Base-by-base conservation (phyloP, 1,284 basidiomycete species). In the Microbotryum violaceum region DNA sequence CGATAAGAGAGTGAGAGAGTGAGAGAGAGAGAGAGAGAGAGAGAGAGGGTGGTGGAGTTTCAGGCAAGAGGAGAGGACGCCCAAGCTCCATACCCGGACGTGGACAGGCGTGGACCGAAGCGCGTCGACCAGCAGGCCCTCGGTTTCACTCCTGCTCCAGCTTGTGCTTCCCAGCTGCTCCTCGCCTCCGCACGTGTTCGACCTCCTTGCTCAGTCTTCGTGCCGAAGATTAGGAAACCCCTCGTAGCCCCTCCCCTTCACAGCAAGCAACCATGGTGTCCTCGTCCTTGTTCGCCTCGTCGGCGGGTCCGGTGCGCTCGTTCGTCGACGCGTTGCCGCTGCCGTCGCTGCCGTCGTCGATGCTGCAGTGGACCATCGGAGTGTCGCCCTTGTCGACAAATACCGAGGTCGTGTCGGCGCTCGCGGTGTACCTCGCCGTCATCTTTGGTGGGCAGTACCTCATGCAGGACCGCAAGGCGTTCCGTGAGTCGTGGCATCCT, bases 361-460 rank as follows among this genome's bases (percentile, higher is more conserved):
- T 87, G 52, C 81, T 80, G 57, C 81, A 82, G 63, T 91, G 87
- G 82, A 81, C 87, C 61, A 79, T 79, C 48, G 88, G 86, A 27
- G 77, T 81, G 71, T 88, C 88, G 1, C 91, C 91, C 8, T 75
- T 96, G 60, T 91, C 89, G 57, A 94, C 89, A 12, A 78, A 83
- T 60, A 81, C 83, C 66, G 80, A 82, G 67, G 92, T 96, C 63
- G 76, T 83, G 53, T 77, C 82, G 21, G 79, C 86, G 23, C 82
- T 97, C 66, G 81, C 77, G 42, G 82, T 82, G 61, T 98, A 98
- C 81, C 84, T 98, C 69, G 84, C 83, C 74, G 79, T 88, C 79
- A 87, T 98, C 76, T 97, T 97, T 74, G 84, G 88, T 66, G 83
- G 89, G 50, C 86, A 86, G 72, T 84, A 84, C 70, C 77, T 89